A percentile compares a stretch with the other conserved stretches of the same genome.
These are phyloP conservation scores for Andrographis paniculata DNA, from an alignment of 305 asterid genomes.

Conservation along the genomic window DNA sequence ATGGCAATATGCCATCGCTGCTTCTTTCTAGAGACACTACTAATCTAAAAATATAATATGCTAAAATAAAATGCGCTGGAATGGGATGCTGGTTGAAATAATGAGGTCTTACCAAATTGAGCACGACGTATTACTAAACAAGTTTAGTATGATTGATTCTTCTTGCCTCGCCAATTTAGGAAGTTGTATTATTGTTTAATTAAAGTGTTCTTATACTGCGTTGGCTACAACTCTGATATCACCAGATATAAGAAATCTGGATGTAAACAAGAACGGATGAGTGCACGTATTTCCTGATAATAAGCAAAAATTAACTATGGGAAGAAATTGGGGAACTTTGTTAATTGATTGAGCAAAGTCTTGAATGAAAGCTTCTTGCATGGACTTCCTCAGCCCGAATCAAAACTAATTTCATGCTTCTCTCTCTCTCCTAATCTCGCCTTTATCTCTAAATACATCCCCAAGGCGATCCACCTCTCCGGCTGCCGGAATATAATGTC, in stretches of 20 bases:
- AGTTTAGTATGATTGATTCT: neutral
- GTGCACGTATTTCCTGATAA: neutral
- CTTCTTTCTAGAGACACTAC: neutral
- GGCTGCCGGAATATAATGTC: neutral
- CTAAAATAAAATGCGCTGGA: neutral
- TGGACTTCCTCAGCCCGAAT: conserved; percentile 10
- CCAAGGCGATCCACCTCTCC: conserved; percentile 4
- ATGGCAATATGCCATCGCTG: too few species aligned
- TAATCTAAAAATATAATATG: neutral
- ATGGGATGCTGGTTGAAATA: conserved; percentile 4
- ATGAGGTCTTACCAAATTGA: conserved; percentile 22
- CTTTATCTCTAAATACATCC: conserved; percentile 3
- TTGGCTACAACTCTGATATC: neutral
- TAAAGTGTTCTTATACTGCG: neutral
- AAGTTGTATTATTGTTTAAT: neutral
- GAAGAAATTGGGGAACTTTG: too few species aligned
- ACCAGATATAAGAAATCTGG: too few species aligned
- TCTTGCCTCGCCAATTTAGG: neutral
- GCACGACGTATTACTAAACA: conserved; percentile 13
- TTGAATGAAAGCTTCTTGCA: conserved; percentile 19
- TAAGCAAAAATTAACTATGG: conserved; percentile 9
- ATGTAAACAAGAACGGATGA: too few species aligned
- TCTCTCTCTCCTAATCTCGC: too few species aligned
- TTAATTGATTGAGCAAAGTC: conserved; percentile 19
- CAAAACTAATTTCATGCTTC: conserved; percentile 7